Conservation (phyloP, 345 rosid species). For the Sisymbrium irio region DNA sequence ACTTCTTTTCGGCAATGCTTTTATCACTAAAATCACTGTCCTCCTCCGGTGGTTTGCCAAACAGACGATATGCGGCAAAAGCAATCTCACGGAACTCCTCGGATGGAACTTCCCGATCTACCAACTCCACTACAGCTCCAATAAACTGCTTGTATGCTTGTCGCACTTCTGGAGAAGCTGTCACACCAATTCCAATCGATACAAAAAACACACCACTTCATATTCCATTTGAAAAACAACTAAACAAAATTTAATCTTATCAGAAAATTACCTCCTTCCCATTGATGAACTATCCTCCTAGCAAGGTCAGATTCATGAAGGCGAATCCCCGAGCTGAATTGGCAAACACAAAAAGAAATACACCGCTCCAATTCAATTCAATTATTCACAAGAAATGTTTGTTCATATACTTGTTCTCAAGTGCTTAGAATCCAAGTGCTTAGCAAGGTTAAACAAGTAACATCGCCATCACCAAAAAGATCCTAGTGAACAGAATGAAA, state of each 20-base stretch:
- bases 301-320: slow-evolving; percentile 77
- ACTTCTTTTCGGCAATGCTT: slow-evolving; percentile 43
- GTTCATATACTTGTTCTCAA: too few species aligned
- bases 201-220: neutral
- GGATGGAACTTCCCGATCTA: slow-evolving; percentile 74
- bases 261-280: slow-evolving; percentile 74
- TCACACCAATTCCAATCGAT: slow-evolving; percentile 26
- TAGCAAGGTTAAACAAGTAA: too few species aligned
- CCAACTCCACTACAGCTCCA: slow-evolving; percentile 68
- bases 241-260: neutral
- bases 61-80: slow-evolving; percentile 49
- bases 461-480: too few species aligned
- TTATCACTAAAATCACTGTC: slow-evolving; percentile 31
- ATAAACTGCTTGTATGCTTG: slow-evolving; percentile 78
- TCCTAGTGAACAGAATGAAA: neutral
- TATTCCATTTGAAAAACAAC: neutral
- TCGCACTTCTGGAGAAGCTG: slow-evolving; percentile 80
- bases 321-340: slow-evolving; percentile 34
- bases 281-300: slow-evolving; percentile 66
- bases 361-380: neutral
- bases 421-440: too few species aligned
- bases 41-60: slow-evolving; percentile 47
- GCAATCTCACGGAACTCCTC: slow-evolving; percentile 82
- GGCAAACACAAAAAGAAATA: neutral
- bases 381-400: too few species aligned